A percentile compares a stretch with the other conserved stretches of the same genome.
Evolutionary conservation across 176 grass and related monocot species (phyloP).

Genomic region (Oryza rufipogon): DNA sequence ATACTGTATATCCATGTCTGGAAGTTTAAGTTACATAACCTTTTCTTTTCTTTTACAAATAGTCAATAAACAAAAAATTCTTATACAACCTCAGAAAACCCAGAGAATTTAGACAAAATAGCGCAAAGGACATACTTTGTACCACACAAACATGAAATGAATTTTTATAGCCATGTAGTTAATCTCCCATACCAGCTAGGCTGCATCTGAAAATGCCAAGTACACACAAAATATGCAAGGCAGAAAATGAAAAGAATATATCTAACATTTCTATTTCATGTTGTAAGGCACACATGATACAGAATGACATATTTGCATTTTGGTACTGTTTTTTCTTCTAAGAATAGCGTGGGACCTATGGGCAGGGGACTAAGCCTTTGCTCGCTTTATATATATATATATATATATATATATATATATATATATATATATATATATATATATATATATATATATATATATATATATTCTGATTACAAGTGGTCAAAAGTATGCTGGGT

Average conservation of each 20-base stretch:
- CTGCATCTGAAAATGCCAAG: background rate
- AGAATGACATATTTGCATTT: background rate
- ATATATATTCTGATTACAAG: background rate
- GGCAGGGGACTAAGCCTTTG: background rate
- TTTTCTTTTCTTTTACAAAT: background rate
- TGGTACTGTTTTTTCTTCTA: constrained; percentile 1
- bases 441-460: too few species aligned
- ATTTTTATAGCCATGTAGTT: background rate
- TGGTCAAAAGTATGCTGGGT: constrained; percentile 48
- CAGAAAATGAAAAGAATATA: constrained; percentile 9
- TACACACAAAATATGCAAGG: background rate
- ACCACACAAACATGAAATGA: constrained; percentile 12
- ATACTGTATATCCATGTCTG: background rate
- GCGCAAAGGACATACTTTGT: background rate
- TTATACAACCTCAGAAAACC: background rate
- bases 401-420: too few species aligned
- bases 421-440: too few species aligned
- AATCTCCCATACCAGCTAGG: too few species aligned
- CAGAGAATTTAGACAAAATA: background rate
- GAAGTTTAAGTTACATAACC: background rate
- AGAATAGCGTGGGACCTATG: background rate
- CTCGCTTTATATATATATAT: too few species aligned
- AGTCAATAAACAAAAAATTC: background rate
- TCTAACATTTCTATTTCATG: constrained; percentile 14
- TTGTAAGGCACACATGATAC: background rate